Percentiles rank a stretch among this genome's conserved stretches.
These are phyloP conservation scores for Microthlaspi erraticum DNA, from an alignment of 345 rosid species.

Conservation along the genomic window DNA sequence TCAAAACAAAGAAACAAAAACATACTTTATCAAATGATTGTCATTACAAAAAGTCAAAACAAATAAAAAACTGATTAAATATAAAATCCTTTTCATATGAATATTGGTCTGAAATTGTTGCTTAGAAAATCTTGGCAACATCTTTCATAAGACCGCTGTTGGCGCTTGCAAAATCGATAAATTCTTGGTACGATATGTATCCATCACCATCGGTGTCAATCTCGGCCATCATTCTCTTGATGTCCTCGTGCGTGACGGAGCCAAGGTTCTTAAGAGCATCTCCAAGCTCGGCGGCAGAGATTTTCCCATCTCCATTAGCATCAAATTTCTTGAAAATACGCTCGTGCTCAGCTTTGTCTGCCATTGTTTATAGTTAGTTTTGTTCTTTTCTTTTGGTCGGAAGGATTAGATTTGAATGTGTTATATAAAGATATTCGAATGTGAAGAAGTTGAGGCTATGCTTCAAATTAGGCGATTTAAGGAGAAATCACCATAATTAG, in stretches of 20 bases:
- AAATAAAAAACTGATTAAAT: conserved; percentile 22
- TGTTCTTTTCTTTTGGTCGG: conserved; percentile 19
- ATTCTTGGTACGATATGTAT: conserved; percentile 73
- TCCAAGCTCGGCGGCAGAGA: conserved; percentile 78
- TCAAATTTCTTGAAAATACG: conserved; percentile 83
- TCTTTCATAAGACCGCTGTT: conserved; percentile 86
- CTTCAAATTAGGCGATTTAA: conserved; percentile 36
- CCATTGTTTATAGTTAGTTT: conserved; percentile 48
- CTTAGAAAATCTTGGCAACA: conserved; percentile 78
- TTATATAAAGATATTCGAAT: conserved; percentile 37
- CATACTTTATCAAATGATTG: conserved; percentile 36
- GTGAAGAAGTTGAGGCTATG: conserved; percentile 40
- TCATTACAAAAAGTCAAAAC: conserved; percentile 39
- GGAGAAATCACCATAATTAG: conserved; percentile 40
- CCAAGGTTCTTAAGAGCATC: conserved; percentile 74
- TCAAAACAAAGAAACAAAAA: conserved; percentile 1
- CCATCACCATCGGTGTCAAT: conserved; percentile 95
- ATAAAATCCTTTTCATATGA: conserved; percentile 1
- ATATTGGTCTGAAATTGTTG: not conserved
- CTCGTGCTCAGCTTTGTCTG: conserved; percentile 59
- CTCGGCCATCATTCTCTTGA: conserved; percentile 85
- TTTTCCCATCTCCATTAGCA: conserved; percentile 80
- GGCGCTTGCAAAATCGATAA: conserved; percentile 67
- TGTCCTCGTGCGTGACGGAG: conserved; percentile 61
- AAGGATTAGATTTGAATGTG: not conserved